phyloP scores from a whole-genome alignment of 2,329 filamentous ascomycete species.

The Alternaria incomplexa region DNA sequence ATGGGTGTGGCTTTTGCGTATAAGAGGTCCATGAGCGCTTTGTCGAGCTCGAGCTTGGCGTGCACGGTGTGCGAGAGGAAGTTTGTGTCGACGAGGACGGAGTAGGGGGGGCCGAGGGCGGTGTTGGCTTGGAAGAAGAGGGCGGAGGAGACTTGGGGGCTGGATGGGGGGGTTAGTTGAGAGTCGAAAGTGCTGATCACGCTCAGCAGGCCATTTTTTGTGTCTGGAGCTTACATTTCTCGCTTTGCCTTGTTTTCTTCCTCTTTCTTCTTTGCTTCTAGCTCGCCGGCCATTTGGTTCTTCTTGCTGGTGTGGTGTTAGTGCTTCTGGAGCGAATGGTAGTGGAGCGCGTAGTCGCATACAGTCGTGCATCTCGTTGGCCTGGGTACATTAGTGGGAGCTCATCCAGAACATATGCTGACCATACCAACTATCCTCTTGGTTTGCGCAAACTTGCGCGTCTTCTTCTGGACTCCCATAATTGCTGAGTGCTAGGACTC shows the following conservation, averaged over 20 bases:
- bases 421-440: constrained; percentile 76
- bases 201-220: too few species aligned
- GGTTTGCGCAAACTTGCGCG: constrained; percentile 84
- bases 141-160: constrained; percentile 75
- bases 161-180: constrained; percentile 37
- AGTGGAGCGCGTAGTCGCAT: constrained; percentile 12
- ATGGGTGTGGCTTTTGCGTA: constrained; percentile 90
- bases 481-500: constrained; percentile 26
- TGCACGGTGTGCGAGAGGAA: constrained; percentile 75
- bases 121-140: constrained; percentile 67
- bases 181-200: too few species aligned
- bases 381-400: constrained; percentile 26
- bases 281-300: constrained; percentile 72
- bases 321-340: background rate
- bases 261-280: constrained; percentile 63
- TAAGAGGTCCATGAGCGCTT: constrained; percentile 91
- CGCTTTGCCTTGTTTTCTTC: constrained; percentile 70
- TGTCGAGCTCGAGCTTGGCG: constrained; percentile 84
- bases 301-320: constrained; percentile 61
- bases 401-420: background rate
- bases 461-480: constrained; percentile 91
- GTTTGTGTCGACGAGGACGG: constrained; percentile 61
- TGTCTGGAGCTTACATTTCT: constrained; percentile 63
- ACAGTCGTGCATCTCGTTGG: constrained; percentile 76
- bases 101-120: constrained; percentile 82